These are phyloP conservation scores for Penicillium malachiteum DNA, from an alignment of 495 filamentous ascomycete genomes.

Conservation along the genomic window DNA sequence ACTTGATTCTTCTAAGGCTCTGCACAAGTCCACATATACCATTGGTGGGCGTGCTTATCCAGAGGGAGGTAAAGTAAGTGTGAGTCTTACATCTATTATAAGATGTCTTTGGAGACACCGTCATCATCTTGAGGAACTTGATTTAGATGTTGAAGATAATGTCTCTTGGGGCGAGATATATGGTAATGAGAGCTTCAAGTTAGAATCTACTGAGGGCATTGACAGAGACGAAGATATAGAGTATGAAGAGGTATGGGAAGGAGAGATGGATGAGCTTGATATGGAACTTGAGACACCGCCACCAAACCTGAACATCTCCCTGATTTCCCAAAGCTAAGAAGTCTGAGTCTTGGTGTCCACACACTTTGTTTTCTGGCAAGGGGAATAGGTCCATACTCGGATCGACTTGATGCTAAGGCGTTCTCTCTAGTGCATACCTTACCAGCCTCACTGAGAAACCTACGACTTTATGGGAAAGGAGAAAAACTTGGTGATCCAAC, in stretches of 20 bases:
- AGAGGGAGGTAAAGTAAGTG: neutral
- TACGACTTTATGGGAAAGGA: neutral
- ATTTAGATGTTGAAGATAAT: neutral
- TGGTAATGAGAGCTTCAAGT: neutral
- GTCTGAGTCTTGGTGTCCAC: neutral
- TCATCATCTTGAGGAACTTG: neutral
- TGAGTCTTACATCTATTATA: neutral
- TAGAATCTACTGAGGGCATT: neutral
- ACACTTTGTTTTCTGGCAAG: slow-evolving; percentile 2
- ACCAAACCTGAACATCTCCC: neutral
- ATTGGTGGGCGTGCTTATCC: neutral
- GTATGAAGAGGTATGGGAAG: slow-evolving; percentile 1
- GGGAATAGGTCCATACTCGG: neutral
- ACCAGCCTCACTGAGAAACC: neutral
- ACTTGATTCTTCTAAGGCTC: neutral
- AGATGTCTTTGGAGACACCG: slow-evolving; percentile 2
- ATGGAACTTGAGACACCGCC: neutral
- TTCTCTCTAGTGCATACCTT: slow-evolving; percentile 1
- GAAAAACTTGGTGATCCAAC: neutral
- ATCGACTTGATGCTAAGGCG: neutral
- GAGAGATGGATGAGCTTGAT: slow-evolving; percentile 2
- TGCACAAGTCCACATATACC: neutral
- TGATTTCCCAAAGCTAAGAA: slow-evolving; percentile 2
- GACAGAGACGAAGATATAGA: neutral
- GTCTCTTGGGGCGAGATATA: neutral